Base-by-base conservation (phyloP, 371 early-diverging fungal species). In the Chytridium lagenaria region DNA sequence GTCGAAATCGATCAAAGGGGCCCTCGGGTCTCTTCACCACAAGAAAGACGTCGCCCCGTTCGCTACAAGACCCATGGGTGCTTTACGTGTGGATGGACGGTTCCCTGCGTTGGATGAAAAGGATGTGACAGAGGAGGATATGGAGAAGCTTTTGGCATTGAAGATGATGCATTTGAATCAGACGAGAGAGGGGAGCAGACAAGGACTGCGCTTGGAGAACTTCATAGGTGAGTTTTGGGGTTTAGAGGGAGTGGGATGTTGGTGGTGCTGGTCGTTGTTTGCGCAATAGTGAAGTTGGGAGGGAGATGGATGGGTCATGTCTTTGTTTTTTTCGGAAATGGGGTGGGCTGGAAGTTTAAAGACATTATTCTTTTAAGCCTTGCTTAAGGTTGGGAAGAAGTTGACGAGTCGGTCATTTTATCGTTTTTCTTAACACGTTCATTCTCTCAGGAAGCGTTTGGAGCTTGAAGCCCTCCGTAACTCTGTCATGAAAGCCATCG, bases 131-230 rank as follows among this genome's bases (percentile, higher is more conserved):
- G 63, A 23, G 19, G 36, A 23, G 7, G 63, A 63, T 37, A 19
- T 63, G 31, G 36, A 37, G 22, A 23, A 23, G 10, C 23, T 63
- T 2, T 63, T 63, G 63, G 63, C 63, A 31, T 37, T 63, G 63
- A 63, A 63, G 31, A 30, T 63, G 63, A 12, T 63, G 63, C 63
- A 63, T 34, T 31, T 63, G 63, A 19, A 63, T 34, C 63, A 63
- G 63, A 34, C 37, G 3, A 63, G 36, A 23, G 63, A 63, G 15
- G 63, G 19, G 23, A 63, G 63, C 33, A 63, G 36, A 63, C 63
- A 12, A 63, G 63, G 63, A 10, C 2, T 3, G 63, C 63, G 19
- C 34, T 63, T 12, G 33, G 36, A 34, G 63, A 63, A 31, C 34
- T 63, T 7, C 36, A 63, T 10, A 23, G 16, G 63, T 63, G 34